Percentiles rank a stretch among this genome's conserved stretches.
Evolutionary conservation across 441 rosid genomes (phyloP).

Genomic region (Raphanus hybrid): DNA sequence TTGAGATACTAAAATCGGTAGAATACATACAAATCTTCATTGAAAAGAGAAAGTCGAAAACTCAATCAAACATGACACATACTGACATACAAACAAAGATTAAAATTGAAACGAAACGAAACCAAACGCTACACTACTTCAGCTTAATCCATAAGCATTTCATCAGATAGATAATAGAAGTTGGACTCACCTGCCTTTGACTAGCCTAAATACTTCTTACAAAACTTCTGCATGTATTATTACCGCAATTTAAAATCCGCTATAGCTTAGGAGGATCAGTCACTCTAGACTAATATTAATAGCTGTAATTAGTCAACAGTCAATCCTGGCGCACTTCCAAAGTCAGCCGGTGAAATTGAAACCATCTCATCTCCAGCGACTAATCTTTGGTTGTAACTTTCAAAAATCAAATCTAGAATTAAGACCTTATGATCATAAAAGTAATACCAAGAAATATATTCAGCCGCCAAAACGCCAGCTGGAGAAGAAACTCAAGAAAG

Average conservation of each 20-base stretch:
- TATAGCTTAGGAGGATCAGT: background rate
- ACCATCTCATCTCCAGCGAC: conserved; percentile 3
- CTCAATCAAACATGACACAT: background rate
- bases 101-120: background rate
- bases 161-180: background rate
- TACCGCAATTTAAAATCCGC: background rate
- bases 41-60: background rate
- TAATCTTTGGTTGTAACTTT: background rate
- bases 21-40: background rate
- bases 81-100: background rate
- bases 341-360: conserved; percentile 23
- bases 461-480: conserved; percentile 2
- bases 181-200: background rate
- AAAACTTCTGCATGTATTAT: background rate
- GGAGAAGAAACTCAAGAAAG: background rate
- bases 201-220: background rate
- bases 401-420: background rate
- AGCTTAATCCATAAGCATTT: background rate
- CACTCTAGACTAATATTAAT: background rate
- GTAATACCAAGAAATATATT: background rate
- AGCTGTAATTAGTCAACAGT: conserved; percentile 24
- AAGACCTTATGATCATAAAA: background rate
- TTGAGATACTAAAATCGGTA: background rate
- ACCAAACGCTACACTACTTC: background rate
- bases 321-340: conserved; percentile 15